Percentiles rank a stretch among this genome's conserved stretches.
These are phyloP conservation scores for Pecoramyces ruminantium DNA, from an alignment of 192 early-diverging fungal species.

Conservation along the genomic window DNA sequence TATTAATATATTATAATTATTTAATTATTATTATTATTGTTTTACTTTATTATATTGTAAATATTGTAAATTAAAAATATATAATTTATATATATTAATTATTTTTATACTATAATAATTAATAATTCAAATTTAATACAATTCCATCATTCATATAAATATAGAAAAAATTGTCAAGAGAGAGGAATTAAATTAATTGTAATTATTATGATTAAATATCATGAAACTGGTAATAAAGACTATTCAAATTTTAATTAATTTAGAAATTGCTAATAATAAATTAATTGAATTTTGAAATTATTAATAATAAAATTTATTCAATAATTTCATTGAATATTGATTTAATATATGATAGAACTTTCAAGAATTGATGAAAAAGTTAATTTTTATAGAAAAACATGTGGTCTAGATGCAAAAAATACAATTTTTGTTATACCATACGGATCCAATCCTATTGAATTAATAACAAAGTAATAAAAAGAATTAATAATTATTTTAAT, in stretches of 20 bases:
- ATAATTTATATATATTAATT: no score
- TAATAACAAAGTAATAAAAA: constrained; percentile 18
- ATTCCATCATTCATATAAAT: no score
- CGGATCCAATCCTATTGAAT: background rate
- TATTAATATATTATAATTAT: no score
- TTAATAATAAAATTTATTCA: no score
- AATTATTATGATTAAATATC: constrained; percentile 39
- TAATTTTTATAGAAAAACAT: constrained; percentile 38
- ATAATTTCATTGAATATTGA: background rate
- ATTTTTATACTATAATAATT: no score
- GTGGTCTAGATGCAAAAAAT: constrained; percentile 47
- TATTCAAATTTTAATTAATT: no score
- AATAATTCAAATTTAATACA: no score
- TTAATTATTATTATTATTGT: no score
- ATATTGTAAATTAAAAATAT: no score
- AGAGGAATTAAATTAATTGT: constrained; percentile 53
- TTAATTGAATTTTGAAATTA: no score
- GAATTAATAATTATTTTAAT: constrained; percentile 17
- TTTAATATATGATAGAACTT: constrained; percentile 22
- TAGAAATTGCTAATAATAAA: no score
- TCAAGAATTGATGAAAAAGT: constrained; percentile 52
- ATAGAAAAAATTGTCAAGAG: constrained; percentile 42
- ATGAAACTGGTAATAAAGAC: constrained; percentile 31
- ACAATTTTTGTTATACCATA: constrained; percentile 48
- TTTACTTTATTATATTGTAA: no score